Conservation (phyloP, 2,329 filamentous ascomycete species). For the Dactylonectria macrodidyma region DNA sequence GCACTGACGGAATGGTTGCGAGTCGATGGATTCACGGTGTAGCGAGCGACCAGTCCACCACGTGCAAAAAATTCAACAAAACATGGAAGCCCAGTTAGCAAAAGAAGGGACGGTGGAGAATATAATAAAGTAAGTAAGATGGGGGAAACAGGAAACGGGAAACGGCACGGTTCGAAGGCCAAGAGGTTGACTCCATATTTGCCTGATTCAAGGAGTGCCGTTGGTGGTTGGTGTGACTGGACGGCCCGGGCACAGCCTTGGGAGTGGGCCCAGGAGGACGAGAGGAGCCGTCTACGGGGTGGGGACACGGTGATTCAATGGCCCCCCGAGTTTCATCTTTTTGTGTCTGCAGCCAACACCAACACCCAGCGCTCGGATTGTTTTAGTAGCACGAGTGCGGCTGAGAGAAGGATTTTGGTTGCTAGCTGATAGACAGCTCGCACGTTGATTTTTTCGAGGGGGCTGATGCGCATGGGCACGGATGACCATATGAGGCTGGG, state of each 20-base stretch:
- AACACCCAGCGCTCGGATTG: conserved; percentile 13
- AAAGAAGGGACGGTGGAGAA: conserved; percentile 32
- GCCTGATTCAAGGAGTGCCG: conserved; percentile 40
- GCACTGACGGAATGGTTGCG: not conserved
- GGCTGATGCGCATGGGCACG: not conserved
- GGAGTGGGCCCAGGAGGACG: conserved; percentile 36
- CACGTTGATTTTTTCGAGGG: conserved; percentile 2
- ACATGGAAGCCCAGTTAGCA: conserved; percentile 13
- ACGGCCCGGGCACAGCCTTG: conserved; percentile 46
- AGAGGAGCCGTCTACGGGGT: conserved; percentile 36
- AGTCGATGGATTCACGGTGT: not conserved
- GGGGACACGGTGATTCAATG: conserved; percentile 29
- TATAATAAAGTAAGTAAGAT: conserved; percentile 10
- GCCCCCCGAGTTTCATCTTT: conserved; percentile 43
- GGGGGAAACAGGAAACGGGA: conserved; percentile 20
- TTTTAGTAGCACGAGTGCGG: conserved; percentile 23
- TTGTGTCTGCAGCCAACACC: conserved; percentile 34
- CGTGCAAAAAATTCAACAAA: not conserved
- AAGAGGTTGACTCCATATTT: conserved; percentile 23
- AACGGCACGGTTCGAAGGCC: conserved; percentile 28
- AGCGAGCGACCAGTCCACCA: conserved; percentile 12
- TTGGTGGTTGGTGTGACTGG: conserved; percentile 36
- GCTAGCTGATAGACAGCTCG: not conserved
- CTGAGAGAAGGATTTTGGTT: conserved; percentile 19
- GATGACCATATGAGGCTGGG: not conserved